Evolutionary conservation across 495 filamentous ascomycete species (phyloP), one percentile per base, ranked within the genome.

Genomic region (Articulospora tetracladia): DNA sequence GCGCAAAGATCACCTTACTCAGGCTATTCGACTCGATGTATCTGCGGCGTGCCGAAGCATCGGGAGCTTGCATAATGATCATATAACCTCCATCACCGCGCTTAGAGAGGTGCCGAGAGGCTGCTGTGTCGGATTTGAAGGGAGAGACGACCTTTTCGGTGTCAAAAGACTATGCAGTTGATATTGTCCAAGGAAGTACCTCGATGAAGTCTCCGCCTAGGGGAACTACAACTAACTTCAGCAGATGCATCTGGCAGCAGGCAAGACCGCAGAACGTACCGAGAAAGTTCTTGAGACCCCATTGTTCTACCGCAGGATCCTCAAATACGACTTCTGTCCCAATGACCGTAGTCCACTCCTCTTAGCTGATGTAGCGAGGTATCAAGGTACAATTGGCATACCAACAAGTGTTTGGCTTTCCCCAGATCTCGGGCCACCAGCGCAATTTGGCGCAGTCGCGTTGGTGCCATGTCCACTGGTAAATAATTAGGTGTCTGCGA

Each of bases 161-260:
- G 23, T 32, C 25, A 32, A 46, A n/a, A 13, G 36, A n/a, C 7
- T 19, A 27, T 20, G 24, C 19, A 32, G 20, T 30, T 10, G 15
- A 20, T 17, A 13, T 8, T 20, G n/a, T 13, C 13, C 34, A 19
- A 26, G 50, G 30, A 28, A 15, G 15, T 62, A 62, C 59, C 52
- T 66, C 63, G 44, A 66, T 59, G 1, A 66, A 25, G 48, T 66
- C 59, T 17, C 63, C 63, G n/a, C 63, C 63, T 1, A 66, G 47
- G 26, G 63, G 53, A 28, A 66, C 63, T 66, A 22, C 27, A 6
- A 20, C 17, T 26, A 34, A 22, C 12, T 22, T 24, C 17, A 44
- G 39, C 17, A 17, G 3, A 15, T 44, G 39, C 39, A 3, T 13
- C 30, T 32, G 30, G 13, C 3, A 7, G 17, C 17, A 44, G 39